A percentile compares a stretch with the other conserved stretches of the same genome.
phyloP scores from a whole-genome alignment of 768 basidiomycete species.

The Agrocybe chaxingu region DNA sequence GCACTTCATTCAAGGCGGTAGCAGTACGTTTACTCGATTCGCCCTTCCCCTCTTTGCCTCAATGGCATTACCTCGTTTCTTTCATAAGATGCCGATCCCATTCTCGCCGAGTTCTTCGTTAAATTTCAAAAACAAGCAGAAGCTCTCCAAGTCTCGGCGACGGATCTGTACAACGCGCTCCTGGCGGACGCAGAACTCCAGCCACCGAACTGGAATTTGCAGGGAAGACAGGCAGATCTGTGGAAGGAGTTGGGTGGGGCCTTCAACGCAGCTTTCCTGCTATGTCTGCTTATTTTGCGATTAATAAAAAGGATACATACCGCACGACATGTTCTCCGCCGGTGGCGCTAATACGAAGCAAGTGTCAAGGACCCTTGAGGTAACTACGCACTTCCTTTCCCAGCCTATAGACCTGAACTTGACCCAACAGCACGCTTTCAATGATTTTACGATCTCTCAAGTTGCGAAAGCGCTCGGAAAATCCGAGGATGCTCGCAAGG shows the following conservation, averaged over 20 bases:
- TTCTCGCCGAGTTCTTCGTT: constrained; percentile 62
- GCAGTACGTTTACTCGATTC: constrained; percentile 37
- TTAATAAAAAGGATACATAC: constrained; percentile 31
- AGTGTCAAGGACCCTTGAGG: constrained; percentile 61
- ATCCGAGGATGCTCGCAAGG: constrained; percentile 48
- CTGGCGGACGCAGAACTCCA: constrained; percentile 57
- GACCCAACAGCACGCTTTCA: constrained; percentile 50
- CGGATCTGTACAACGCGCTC: constrained; percentile 53
- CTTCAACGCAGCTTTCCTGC: background rate
- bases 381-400: constrained; percentile 16
- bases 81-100: constrained; percentile 54
- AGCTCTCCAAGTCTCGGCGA: constrained; percentile 42
- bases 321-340: constrained; percentile 36
- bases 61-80: background rate
- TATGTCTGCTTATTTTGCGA: background rate
- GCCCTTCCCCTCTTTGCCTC: background rate
- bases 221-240: constrained; percentile 53
- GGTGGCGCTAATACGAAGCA: constrained; percentile 60
- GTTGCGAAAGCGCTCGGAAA: constrained; percentile 55
- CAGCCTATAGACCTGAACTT: background rate
- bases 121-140: constrained; percentile 55
- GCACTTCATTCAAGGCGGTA: constrained; percentile 59
- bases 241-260: constrained; percentile 52
- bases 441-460: constrained; percentile 63
- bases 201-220: constrained; percentile 59